Conservation (phyloP, 208 protist genomes). For the Leishmania guyanensis region DNA sequence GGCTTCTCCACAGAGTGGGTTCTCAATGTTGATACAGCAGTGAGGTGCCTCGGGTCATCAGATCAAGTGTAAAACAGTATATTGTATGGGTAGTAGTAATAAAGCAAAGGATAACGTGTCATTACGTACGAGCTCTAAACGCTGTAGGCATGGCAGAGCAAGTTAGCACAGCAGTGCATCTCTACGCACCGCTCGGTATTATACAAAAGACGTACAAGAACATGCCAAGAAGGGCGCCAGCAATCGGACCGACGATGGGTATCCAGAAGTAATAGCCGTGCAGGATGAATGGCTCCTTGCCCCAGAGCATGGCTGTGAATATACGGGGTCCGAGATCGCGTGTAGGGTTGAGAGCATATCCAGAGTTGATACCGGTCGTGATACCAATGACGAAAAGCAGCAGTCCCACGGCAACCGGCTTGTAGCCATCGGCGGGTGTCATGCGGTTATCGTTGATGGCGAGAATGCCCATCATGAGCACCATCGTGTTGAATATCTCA, state of each 20-base stretch:
- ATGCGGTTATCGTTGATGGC: slow-evolving; percentile 47
- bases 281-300: slow-evolving; percentile 37
- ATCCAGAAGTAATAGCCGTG: slow-evolving; percentile 57
- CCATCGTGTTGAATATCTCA: slow-evolving; percentile 48
- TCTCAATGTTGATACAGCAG: neutral
- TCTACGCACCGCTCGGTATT: slow-evolving; percentile 17
- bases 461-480: slow-evolving; percentile 52
- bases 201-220: slow-evolving; percentile 54
- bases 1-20: neutral
- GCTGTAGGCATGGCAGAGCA: neutral
- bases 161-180: neutral
- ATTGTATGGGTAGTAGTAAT: neutral
- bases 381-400: slow-evolving; percentile 50
- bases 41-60: neutral
- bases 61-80: neutral
- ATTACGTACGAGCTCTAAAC: neutral
- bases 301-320: slow-evolving; percentile 41
- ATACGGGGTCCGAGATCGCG: slow-evolving; percentile 54
- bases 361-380: slow-evolving; percentile 41
- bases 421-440: slow-evolving; percentile 39
- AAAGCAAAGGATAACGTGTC: neutral
- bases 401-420: slow-evolving; percentile 48
- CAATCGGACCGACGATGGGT: slow-evolving; percentile 33
- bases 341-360: slow-evolving; percentile 55
- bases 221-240: slow-evolving; percentile 38